phyloP scores from a whole-genome alignment of 345 rosid species.

The sweet orange (Citrus sinensis) region DNA sequence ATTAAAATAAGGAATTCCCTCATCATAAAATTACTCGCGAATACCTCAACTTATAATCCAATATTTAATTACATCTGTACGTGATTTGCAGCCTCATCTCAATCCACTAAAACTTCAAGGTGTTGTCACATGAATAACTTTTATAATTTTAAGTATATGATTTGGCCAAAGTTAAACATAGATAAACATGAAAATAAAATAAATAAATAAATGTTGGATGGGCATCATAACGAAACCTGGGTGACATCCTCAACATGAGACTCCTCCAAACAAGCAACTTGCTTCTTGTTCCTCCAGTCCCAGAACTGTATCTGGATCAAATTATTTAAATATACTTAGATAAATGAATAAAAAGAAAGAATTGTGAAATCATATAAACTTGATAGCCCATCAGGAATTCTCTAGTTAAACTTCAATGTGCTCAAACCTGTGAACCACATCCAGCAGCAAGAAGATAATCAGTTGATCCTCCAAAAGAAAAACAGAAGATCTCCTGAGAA shows the following conservation, averaged over 20 bases:
- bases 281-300: slow-evolving; percentile 96
- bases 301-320: slow-evolving; percentile 62
- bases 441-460: slow-evolving; percentile 81
- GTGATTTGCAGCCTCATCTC: no score
- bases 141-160: not conserved
- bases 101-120: no score
- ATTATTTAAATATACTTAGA: not conserved
- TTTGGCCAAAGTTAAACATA: not conserved
- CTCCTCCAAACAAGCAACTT: slow-evolving; percentile 89
- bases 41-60: no score
- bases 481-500: slow-evolving; percentile 68
- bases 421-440: slow-evolving; percentile 73
- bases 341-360: not conserved
- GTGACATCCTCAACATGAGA: slow-evolving; percentile 89
- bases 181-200: not conserved
- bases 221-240: slow-evolving; percentile 45
- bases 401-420: not conserved
- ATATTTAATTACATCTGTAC: no score
- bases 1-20: no score
- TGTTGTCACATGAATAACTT: not conserved
- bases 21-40: no score
- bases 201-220: not conserved
- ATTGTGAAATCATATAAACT: not conserved
- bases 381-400: not conserved
- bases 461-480: slow-evolving; percentile 73